Conservation (phyloP, 179 eudicot genomes). For the Nepenthes alata region DNA sequence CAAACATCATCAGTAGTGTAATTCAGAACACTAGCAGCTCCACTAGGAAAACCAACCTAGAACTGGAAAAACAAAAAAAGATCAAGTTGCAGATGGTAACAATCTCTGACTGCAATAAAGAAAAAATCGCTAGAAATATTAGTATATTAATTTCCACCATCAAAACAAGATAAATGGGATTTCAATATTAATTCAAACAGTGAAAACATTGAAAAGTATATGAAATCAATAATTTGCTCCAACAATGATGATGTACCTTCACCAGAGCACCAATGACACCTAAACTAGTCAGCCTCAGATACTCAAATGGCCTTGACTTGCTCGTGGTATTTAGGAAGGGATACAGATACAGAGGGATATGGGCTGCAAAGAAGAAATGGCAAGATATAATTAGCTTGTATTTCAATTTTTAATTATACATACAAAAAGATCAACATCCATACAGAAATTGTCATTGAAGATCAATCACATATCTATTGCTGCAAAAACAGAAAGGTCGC, state of each 20-base stretch:
- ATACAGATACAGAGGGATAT: conserved; percentile 76
- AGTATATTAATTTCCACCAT: background rate
- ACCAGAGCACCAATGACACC: conserved; percentile 94
- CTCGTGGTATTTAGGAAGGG: conserved; percentile 89
- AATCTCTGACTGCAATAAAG: too few species aligned
- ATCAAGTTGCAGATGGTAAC: too few species aligned
- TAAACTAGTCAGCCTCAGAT: conserved; percentile 78
- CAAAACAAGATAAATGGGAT: background rate
- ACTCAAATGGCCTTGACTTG: conserved; percentile 89
- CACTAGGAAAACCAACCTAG: too few species aligned
- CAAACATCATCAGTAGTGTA: too few species aligned
- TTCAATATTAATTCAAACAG: background rate
- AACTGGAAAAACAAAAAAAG: too few species aligned
- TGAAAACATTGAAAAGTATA: background rate
- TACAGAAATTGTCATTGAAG: too few species aligned
- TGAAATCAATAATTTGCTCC: background rate
- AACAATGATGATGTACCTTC: conserved; percentile 37
- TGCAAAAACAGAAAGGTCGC: too few species aligned
- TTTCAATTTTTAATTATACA: too few species aligned
- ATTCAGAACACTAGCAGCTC: too few species aligned
- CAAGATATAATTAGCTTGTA: background rate
- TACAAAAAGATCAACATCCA: too few species aligned
- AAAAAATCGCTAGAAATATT: too few species aligned
- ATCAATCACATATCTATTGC: too few species aligned
- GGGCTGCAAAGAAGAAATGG: conserved; percentile 47